Base-by-base conservation (phyloP, 805 yeast genomes). In the Ogataea siamensis region DNA sequence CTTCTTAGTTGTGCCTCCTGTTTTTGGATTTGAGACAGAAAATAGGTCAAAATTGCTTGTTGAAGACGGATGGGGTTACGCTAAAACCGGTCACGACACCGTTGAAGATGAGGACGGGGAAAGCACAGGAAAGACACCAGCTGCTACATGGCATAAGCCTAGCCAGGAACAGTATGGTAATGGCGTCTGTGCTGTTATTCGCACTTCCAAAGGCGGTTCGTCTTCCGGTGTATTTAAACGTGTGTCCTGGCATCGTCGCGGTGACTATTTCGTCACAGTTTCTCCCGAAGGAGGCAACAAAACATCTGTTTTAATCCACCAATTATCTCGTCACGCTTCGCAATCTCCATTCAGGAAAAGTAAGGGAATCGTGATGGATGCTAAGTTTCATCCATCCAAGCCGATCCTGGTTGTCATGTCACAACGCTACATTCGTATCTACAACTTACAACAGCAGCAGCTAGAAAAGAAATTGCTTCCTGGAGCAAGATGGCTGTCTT, bases 201-300 rank as follows among this genome's bases (percentile, higher is more conserved):
- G 83, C 37, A 68, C 74, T 40, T 54, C 63, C n/a, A 50, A 63
- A 30, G 64, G 65, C 30, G 44, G 53, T n/a, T 46, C 50, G 8
- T 71, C 83, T 46, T 61, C 67, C 12, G 74, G 79, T 45, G 74
- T 85, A 0, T 77, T 91, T 45, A 88, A 87, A 64, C 82, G 80
- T 56, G 50, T 93, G 15, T 76, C 95, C 49, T 93, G 99, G 99
- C 99, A 93, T 63, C 75, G 96, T 62, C 84, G 85, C 57, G 99
- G 99, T 54, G 99, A 93, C 67, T 93, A 93, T 60, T 86, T 93
- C 53, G 95, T 91, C 47, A 81, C 95, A 4, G 95, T 87, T n/a
- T 80, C 95, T n/a, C 97, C 98, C 36, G 93, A 87, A 36, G 83
- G 87, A 35, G 87, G 85, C 39, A 80, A 87, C 57, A 54, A 52